Evolutionary conservation across 495 filamentous ascomycete species (phyloP), one percentile per base, ranked within the genome.

Genomic region (Annulohypoxylon moriforme): DNA sequence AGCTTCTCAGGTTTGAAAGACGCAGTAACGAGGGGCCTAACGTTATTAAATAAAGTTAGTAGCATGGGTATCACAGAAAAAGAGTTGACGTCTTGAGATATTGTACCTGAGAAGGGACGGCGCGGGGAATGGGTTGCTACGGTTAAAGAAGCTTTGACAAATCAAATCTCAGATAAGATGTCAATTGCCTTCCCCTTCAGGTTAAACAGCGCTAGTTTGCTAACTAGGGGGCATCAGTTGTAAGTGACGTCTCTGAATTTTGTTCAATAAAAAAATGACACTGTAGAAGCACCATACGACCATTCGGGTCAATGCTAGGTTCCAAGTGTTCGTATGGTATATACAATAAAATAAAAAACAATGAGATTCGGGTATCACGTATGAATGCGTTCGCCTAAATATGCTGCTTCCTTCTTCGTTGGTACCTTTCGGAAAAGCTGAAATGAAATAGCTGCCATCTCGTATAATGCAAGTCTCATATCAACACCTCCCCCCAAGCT

Each of bases 361-460:
- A 24, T 27, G 29, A 68, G 9, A 64, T 58, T 58, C 47, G 71
- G 71, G 71, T 73, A 73, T 73, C 66, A 65, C n/a, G 25, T 69
- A 59, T 62, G 25, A 66, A 62, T 58, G 60, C 36, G 56, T 46
- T 25, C 59, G 47, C 18, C 56, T 46, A 29, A 20, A 68, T 62
- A 34, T 36, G 44, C 40, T 63, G 64, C 63, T 55, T 33, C 71
- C 65, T 50, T 60, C 42, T 20, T 52, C 33, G 31, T 57, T 16
- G 38, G 56, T 68, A 42, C 47, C 29, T 27, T 53, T 55, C 47
- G n/a, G 64, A 47, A 47, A 58, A 59, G 55, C 33, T 55, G 16
- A 53, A 49, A 33, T 34, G 31, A 20, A 29, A 64, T 18, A 27
- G 16, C 40, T 31, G 49, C 60, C 64, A 8, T 53, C 20, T 49